Evolutionary conservation across 2,329 filamentous ascomycete species (phyloP), one percentile per base, ranked within the genome.

Genomic region (Verticillium klebahnii): DNA sequence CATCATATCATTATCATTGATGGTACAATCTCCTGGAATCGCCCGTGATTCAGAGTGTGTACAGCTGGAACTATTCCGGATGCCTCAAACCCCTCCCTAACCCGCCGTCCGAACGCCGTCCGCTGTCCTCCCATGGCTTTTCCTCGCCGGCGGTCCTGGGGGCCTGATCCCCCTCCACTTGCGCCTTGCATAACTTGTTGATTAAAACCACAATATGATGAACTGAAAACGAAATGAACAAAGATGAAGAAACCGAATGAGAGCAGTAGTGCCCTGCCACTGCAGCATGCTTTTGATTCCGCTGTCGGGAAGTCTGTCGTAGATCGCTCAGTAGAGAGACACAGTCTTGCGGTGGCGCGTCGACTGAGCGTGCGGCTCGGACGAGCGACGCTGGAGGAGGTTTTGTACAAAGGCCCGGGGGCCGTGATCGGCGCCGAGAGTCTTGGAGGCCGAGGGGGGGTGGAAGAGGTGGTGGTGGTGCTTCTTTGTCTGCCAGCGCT

Each of bases 401-500:
- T 75, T 73, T 58, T 74, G 72, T 65, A 80, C 71, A 66, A 79
- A 71, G 17, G 70, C 68, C 34, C 70, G 71, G 3, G 73, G 71
- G 60, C 67, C 68, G 31, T 69, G 64, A 58, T 73, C 72, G 34
- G 71, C 67, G 58, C 73, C 71, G 61, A 72, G 63, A 19, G 68
- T 66, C 62, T 67, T 68, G 54, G 72, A 70, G 50, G 71, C 70
- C 65, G 75, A 66, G 2, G 76, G 74, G 19, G 77, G 66, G 31
- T 73, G 70, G 57, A 58, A 50, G 63, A 77, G 71, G 63, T 72
- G 75, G 60, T 75, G 76, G 60, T 75, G 76, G 15, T 69, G 63
- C 68, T 80, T 83, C 70, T 78, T 80, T 45, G 75, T 74, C 67
- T 80, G 87, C 86, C 92, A 95, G 62, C 85, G 86, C 64, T 86